A percentile compares a stretch with the other conserved stretches of the same genome.
Evolutionary conservation across 768 basidiomycete species (phyloP).

Genomic region (Nevesoporus exiguus): DNA sequence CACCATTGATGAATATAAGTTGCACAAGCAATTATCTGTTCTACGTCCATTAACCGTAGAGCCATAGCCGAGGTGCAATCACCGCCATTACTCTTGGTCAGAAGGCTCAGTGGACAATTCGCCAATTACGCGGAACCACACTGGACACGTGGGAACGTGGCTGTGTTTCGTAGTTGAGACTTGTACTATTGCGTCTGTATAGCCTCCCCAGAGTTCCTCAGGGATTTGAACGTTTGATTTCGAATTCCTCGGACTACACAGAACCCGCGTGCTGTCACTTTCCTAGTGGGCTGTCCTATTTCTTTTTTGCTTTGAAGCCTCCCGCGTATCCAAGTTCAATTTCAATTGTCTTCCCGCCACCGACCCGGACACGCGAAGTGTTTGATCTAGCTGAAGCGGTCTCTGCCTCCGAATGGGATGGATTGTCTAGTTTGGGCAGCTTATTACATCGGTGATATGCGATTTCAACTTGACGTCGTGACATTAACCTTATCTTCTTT

Average conservation of each 20-base stretch:
- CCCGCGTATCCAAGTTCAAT: neutral
- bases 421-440: neutral
- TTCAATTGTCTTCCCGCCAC: neutral
- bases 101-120: no score
- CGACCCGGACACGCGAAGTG: constrained; percentile 15
- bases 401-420: constrained; percentile 2
- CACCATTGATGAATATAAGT: neutral
- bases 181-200: no score
- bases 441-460: constrained; percentile 17
- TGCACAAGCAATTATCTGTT: neutral
- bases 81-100: neutral
- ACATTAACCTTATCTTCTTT: constrained; percentile 19
- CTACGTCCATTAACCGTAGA: no score
- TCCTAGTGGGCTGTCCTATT: neutral
- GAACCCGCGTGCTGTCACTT: neutral
- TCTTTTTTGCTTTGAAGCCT: neutral
- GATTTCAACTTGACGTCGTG: constrained; percentile 10
- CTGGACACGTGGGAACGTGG: neutral
- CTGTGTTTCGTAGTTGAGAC: neutral
- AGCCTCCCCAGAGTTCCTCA: neutral
- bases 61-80: neutral
- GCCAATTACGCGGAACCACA: no score
- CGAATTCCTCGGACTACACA: neutral
- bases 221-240: neutral
- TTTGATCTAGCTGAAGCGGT: constrained; percentile 16